phyloP scores from a whole-genome alignment of 345 rosid genomes.

The Lenwebbia sp. region DNA sequence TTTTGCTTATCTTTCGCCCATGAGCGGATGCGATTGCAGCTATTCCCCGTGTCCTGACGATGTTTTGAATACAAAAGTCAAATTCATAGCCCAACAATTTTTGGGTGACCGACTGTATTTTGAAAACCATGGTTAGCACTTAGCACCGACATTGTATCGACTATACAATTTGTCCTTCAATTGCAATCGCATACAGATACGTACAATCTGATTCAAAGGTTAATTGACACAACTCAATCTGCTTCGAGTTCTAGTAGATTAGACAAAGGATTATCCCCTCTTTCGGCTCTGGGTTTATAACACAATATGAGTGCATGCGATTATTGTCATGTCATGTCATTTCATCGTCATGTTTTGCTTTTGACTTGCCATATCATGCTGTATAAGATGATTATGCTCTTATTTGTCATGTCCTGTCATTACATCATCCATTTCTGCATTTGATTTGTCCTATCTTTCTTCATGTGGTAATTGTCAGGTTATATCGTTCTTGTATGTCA shows the following conservation, averaged over 20 bases:
- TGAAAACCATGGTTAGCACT: background rate
- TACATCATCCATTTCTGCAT: background rate
- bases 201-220: background rate
- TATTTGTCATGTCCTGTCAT: background rate
- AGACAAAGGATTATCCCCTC: background rate
- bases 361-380: background rate
- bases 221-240: background rate
- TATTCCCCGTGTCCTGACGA: background rate
- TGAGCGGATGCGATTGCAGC: background rate
- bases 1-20: background rate
- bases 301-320: background rate
- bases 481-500: background rate
- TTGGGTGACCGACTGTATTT: background rate
- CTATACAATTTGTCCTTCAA: background rate
- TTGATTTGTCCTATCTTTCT: background rate
- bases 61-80: background rate
- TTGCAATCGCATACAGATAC: background rate
- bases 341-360: background rate
- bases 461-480: background rate
- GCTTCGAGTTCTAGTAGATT: background rate
- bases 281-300: background rate
- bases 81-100: background rate
- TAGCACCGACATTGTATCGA: background rate
- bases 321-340: background rate
- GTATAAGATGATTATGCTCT: too few species aligned